A percentile compares a stretch with the other conserved stretches of the same genome.
phyloP scores from a whole-genome alignment of 140 eudicot genomes.

The Bidens hawaiensis region DNA sequence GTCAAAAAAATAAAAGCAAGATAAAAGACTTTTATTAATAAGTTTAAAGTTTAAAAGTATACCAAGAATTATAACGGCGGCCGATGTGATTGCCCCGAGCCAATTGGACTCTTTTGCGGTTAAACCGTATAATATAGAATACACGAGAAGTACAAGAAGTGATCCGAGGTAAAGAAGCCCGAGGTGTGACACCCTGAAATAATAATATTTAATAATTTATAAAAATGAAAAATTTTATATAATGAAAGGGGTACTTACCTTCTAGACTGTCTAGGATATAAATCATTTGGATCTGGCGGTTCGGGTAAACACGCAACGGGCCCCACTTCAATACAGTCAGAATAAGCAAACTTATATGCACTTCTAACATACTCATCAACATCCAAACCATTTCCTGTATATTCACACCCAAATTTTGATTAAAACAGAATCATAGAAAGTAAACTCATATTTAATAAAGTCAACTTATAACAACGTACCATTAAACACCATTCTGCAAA shows the following conservation, averaged over 20 bases:
- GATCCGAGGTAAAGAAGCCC: slow-evolving; percentile 88
- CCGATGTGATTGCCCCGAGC: slow-evolving; percentile 95
- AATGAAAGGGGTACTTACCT: slow-evolving; percentile 57
- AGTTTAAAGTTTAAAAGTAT: no score
- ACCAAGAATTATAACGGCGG: slow-evolving; percentile 96
- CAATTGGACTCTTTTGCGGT: slow-evolving; percentile 91
- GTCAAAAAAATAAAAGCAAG: no score
- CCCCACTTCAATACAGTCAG: slow-evolving; percentile 95
- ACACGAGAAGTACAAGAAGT: slow-evolving; percentile 80
- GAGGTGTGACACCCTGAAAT: slow-evolving; percentile 82
- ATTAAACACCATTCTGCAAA: slow-evolving; percentile 93
- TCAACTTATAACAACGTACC: slow-evolving; percentile 42
- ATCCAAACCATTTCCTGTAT: slow-evolving; percentile 87
- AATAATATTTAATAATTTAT: neutral
- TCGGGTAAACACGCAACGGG: slow-evolving; percentile 93
- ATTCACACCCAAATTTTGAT: neutral
- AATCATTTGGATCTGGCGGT: slow-evolving; percentile 94
- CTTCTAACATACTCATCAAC: slow-evolving; percentile 94
- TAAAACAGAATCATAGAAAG: neutral
- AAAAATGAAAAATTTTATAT: no score
- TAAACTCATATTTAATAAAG: neutral
- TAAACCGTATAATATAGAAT: slow-evolving; percentile 82
- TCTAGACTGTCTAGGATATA: slow-evolving; percentile 88
- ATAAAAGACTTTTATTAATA: neutral
- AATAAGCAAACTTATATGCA: slow-evolving; percentile 91